A percentile compares a stretch with the other conserved stretches of the same genome.
Evolutionary conservation across 176 grass and related monocot genomes (phyloP).

Genomic region (Melocanna baccifera): DNA sequence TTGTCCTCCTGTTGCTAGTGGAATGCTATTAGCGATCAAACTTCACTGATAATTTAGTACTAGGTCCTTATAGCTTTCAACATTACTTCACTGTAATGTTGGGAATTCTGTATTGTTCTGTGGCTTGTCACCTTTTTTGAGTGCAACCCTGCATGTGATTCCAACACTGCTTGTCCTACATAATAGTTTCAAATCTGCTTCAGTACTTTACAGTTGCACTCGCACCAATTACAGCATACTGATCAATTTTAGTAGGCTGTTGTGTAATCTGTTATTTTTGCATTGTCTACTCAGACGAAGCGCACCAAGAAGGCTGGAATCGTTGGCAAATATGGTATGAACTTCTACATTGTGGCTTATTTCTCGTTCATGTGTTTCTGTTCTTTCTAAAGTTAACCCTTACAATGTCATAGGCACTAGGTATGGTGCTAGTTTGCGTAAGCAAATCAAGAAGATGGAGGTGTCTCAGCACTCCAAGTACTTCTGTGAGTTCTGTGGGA

Average conservation of each 20-base stretch:
- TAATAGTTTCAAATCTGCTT: not conserved
- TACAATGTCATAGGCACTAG: constrained; percentile 56
- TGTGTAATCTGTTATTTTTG: constrained; percentile 30
- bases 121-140: not conserved
- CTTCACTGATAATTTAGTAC: not conserved
- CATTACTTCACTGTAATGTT: not conserved
- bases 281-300: constrained; percentile 59
- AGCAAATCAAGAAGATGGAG: constrained; percentile 99
- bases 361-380: not conserved
- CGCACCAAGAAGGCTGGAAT: constrained; percentile 96
- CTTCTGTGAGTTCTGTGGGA: constrained; percentile 92
- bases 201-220: not conserved
- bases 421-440: constrained; percentile 95
- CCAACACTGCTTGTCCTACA: not conserved
- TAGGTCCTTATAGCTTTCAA: not conserved
- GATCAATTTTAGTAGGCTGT: not conserved
- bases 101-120: not conserved
- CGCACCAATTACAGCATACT: not conserved
- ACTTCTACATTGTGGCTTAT: not conserved
- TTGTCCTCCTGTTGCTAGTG: not conserved
- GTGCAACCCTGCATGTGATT: not conserved
- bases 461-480: constrained; percentile 93
- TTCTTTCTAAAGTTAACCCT: not conserved
- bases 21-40: not conserved
- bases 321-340: constrained; percentile 83